Conservation (phyloP, 1,284 basidiomycete genomes). For the Tilletia walkeri region DNA sequence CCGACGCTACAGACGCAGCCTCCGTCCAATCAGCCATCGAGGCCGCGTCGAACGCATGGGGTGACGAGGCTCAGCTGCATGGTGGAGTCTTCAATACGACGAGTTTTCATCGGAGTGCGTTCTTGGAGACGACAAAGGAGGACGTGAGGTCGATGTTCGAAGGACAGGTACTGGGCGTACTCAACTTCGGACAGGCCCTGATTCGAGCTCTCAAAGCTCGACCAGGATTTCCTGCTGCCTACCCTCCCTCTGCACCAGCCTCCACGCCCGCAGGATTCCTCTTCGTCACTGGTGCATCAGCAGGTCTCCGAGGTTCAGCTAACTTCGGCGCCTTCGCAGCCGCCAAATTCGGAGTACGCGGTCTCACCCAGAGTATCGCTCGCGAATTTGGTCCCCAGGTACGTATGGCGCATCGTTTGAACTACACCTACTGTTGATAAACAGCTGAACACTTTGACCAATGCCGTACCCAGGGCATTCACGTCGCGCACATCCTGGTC, state of each 20-base stretch:
- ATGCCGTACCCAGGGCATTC: conserved; percentile 51
- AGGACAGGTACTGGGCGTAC: conserved; percentile 15
- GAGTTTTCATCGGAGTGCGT: neutral
- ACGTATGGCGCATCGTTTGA: too few relatives aligned
- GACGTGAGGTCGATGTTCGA: neutral
- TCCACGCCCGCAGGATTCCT: conserved; percentile 14
- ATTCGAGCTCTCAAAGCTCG: conserved; percentile 10
- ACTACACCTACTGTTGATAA: too few relatives aligned
- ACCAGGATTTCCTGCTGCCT: neutral
- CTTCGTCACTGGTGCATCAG: conserved; percentile 21
- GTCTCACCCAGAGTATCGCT: conserved; percentile 49
- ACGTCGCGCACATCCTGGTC: conserved; percentile 58
- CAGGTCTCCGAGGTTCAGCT: conserved; percentile 17
- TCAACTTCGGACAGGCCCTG: conserved; percentile 22
- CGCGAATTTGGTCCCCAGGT: conserved; percentile 56
- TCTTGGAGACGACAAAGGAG: conserved; percentile 17
- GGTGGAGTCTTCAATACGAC: conserved; percentile 19
- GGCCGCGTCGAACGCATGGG: neutral
- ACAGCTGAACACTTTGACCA: too few relatives aligned
- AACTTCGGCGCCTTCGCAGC: conserved; percentile 22
- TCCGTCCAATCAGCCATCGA: conserved; percentile 6
- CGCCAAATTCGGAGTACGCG: conserved; percentile 20
- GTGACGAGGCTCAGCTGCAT: neutral
- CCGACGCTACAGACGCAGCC: conserved; percentile 14
- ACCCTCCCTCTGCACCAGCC: neutral